Evolutionary conservation across 148 eudicot species (phyloP).

Genomic region (Vaccinium darrowii): DNA sequence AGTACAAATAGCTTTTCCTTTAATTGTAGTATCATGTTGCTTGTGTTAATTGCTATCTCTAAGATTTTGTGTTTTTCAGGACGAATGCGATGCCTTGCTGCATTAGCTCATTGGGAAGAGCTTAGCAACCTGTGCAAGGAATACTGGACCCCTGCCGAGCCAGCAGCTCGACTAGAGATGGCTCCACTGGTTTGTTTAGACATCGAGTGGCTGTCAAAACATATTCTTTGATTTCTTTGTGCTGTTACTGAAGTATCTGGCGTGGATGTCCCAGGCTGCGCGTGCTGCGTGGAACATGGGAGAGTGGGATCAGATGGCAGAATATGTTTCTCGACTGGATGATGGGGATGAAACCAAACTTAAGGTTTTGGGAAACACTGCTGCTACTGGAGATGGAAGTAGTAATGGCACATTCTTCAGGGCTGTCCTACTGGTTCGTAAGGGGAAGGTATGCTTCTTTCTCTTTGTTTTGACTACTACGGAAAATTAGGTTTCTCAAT

Average conservation of each 20-base stretch:
- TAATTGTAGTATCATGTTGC: not conserved
- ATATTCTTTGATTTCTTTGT: not conserved
- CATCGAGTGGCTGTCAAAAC: constrained; percentile 7
- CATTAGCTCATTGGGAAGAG: constrained; percentile 99
- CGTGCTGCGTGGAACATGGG: constrained; percentile 99
- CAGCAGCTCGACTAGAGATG: constrained; percentile 89
- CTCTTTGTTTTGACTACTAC: not conserved
- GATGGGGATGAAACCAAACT: constrained; percentile 94
- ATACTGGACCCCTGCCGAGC: constrained; percentile 94
- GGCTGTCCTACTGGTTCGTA: constrained; percentile 89
- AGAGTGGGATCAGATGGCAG: constrained; percentile 99
- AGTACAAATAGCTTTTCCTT: not conserved
- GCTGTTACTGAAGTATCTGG: not conserved
- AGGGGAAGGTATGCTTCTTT: constrained; percentile 61
- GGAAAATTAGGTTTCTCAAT: not conserved
- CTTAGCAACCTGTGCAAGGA: constrained; percentile 86
- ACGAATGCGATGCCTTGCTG: constrained; percentile 96
- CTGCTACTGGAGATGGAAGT: constrained; percentile 87
- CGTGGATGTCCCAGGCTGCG: constrained; percentile 63
- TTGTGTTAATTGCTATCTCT: constrained; percentile 8
- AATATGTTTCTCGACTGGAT: constrained; percentile 88
- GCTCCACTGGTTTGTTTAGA: constrained; percentile 79
- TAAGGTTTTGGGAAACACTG: constrained; percentile 78
- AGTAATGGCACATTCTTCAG: constrained; percentile 89
- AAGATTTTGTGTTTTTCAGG: constrained; percentile 37